Conservation (phyloP, 768 basidiomycete genomes). For the Tephrocybe sp. region DNA sequence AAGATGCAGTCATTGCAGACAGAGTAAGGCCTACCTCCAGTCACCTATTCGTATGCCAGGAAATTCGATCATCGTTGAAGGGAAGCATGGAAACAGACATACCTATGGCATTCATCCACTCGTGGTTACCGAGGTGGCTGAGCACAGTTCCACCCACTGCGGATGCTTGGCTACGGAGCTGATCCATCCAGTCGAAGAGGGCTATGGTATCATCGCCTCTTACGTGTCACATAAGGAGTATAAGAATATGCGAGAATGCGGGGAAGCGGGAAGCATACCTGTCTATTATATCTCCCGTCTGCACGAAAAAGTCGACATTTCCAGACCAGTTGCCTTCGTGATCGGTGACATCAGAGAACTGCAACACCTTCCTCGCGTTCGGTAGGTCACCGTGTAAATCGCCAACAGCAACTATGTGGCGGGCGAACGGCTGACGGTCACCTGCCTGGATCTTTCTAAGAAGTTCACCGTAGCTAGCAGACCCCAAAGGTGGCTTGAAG, state of each 20-base stretch:
- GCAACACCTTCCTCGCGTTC: slow-evolving; percentile 78
- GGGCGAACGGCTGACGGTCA: slow-evolving; percentile 30
- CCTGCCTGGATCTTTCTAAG: neutral
- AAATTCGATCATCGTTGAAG: slow-evolving; percentile 12
- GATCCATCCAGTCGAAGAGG: slow-evolving; percentile 84
- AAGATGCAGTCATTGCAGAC: neutral
- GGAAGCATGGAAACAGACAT: slow-evolving; percentile 11
- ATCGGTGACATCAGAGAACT: slow-evolving; percentile 79
- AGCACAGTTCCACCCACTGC: slow-evolving; percentile 70
- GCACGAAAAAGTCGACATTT: slow-evolving; percentile 82
- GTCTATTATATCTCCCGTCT: slow-evolving; percentile 96
- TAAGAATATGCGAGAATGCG: neutral
- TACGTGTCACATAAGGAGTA: neutral
- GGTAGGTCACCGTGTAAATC: slow-evolving; percentile 89
- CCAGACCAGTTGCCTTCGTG: slow-evolving; percentile 78
- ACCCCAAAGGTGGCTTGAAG: slow-evolving; percentile 16
- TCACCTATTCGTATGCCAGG: slow-evolving; percentile 53
- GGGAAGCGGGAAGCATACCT: slow-evolving; percentile 44
- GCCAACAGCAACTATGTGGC: slow-evolving; percentile 83
- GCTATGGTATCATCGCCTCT: slow-evolving; percentile 91
- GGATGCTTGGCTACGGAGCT: slow-evolving; percentile 72
- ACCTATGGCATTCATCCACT: slow-evolving; percentile 93
- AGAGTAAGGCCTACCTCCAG: slow-evolving; percentile 61
- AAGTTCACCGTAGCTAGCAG: slow-evolving; percentile 7
- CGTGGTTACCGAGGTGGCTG: slow-evolving; percentile 90